A percentile compares a stretch with the other conserved stretches of the same genome.
phyloP scores from a whole-genome alignment of 495 filamentous ascomycete genomes.

The Achaetomiella virescens region DNA sequence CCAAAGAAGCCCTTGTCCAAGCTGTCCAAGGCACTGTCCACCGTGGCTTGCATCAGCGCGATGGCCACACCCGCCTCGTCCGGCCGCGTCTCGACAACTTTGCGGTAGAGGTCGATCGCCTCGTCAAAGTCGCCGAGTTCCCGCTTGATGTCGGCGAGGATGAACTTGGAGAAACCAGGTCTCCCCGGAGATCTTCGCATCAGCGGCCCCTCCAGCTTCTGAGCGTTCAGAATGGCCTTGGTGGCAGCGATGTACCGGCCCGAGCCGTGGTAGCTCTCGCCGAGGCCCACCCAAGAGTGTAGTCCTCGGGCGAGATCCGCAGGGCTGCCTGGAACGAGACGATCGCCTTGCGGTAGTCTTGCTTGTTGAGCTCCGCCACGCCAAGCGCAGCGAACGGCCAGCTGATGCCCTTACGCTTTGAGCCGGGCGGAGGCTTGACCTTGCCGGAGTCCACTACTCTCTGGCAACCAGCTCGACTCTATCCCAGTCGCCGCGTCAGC shows the following conservation, averaged over 20 bases:
- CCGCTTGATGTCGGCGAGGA: slow-evolving; percentile 91
- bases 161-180: slow-evolving; percentile 91
- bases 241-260: slow-evolving; percentile 86
- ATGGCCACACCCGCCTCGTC: slow-evolving; percentile 81
- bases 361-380: slow-evolving; percentile 92
- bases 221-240: slow-evolving; percentile 82
- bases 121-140: slow-evolving; percentile 86
- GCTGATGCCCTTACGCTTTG: slow-evolving; percentile 82
- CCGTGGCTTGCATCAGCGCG: slow-evolving; percentile 76
- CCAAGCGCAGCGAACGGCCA: slow-evolving; percentile 97
- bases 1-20: slow-evolving; percentile 80
- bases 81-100: slow-evolving; percentile 58
- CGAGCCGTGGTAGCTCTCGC: slow-evolving; percentile 92
- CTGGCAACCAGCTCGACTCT: slow-evolving; percentile 88
- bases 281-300: slow-evolving; percentile 93
- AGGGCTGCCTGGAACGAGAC: slow-evolving; percentile 90
- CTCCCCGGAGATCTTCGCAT: slow-evolving; percentile 43
- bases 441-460: slow-evolving; percentile 90
- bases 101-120: slow-evolving; percentile 67
- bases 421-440: slow-evolving; percentile 79
- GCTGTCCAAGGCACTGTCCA: slow-evolving; percentile 71
- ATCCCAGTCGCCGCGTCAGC: slow-evolving; percentile 90
- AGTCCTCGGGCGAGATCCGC: slow-evolving; percentile 73
- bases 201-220: slow-evolving; percentile 53
- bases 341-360: slow-evolving; percentile 80